A percentile compares a stretch with the other conserved stretches of the same genome.
Conservation (phyloP, 1,139 yeast genomes). For the Entelexis paramagnoliae region DNA sequence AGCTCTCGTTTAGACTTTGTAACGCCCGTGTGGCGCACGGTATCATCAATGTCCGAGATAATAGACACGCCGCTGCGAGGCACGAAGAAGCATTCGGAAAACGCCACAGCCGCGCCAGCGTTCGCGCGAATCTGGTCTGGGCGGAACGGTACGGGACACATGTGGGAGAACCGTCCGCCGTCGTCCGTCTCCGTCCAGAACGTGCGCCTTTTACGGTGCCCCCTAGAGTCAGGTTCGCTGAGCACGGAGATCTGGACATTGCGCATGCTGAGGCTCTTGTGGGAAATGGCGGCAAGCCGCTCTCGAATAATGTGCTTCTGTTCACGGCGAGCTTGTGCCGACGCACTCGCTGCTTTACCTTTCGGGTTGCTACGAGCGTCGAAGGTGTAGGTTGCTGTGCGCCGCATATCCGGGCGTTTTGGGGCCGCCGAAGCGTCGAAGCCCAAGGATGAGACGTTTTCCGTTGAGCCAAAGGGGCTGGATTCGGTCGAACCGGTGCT, state of each 20-base stretch:
- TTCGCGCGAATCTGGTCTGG: constrained; percentile 23
- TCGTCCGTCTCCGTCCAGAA: constrained; percentile 26
- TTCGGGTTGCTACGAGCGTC: constrained; percentile 9
- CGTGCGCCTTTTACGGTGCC: constrained; percentile 11
- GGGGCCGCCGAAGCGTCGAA: not conserved
- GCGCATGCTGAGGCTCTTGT: constrained; percentile 20
- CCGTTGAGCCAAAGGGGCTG: not conserved
- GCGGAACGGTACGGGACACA: constrained; percentile 18
- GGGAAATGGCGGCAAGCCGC: constrained; percentile 22
- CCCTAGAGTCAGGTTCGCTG: constrained; percentile 12
- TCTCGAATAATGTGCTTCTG: constrained; percentile 19
- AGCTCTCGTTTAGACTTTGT: constrained; percentile 76
- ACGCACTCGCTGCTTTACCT: constrained; percentile 5
- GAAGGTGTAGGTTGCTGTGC: constrained; percentile 14
- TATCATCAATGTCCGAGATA: constrained; percentile 91
- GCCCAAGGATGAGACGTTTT: not conserved
- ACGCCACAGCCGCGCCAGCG: constrained; percentile 11
- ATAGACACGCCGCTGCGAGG: constrained; percentile 50
- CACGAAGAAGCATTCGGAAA: constrained; percentile 15
- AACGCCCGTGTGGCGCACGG: constrained; percentile 82
- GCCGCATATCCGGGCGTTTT: constrained; percentile 14
- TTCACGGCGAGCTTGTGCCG: constrained; percentile 13
- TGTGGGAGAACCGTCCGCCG: constrained; percentile 32
- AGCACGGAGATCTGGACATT: constrained; percentile 19
- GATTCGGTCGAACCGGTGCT: not conserved